phyloP scores from a whole-genome alignment of 1,284 basidiomycete species.

The Singerocomus inundabilis region DNA sequence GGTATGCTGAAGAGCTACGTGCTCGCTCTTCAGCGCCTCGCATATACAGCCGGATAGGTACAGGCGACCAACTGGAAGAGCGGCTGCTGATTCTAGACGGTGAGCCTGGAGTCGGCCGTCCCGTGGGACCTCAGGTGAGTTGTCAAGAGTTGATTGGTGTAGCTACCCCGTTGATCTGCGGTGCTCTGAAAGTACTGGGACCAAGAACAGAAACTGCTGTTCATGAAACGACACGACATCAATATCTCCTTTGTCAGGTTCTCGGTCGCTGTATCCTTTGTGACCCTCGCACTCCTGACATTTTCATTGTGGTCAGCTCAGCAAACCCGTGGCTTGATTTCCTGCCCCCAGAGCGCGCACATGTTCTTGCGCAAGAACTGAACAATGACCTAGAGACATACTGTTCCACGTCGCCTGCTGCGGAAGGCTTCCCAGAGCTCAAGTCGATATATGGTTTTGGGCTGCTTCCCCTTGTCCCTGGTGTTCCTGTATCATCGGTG shows the following conservation, averaged over 20 bases:
- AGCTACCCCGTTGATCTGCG: slow-evolving; percentile 32
- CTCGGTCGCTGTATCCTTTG: slow-evolving; percentile 1
- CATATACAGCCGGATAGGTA: slow-evolving; percentile 54
- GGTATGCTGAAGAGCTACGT: slow-evolving; percentile 66
- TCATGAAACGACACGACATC: slow-evolving; percentile 64
- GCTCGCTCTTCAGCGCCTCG: slow-evolving; percentile 61
- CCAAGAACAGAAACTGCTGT: slow-evolving; percentile 62
- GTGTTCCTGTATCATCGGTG: slow-evolving; percentile 51
- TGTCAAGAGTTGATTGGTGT: background rate
- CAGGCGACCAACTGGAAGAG: slow-evolving; percentile 53
- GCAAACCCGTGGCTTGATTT: slow-evolving; percentile 92
- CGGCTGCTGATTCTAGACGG: slow-evolving; percentile 72
- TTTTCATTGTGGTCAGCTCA: slow-evolving; percentile 42
- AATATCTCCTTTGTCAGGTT: slow-evolving; percentile 59
- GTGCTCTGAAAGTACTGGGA: slow-evolving; percentile 69
- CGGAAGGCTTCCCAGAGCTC: slow-evolving; percentile 34
- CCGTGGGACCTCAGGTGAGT: slow-evolving; percentile 57
- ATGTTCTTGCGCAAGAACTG: slow-evolving; percentile 60
- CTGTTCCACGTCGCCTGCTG: slow-evolving; percentile 60
- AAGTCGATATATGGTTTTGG: slow-evolving; percentile 80
- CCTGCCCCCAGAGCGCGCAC: slow-evolving; percentile 65
- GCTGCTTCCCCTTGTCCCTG: slow-evolving; percentile 77
- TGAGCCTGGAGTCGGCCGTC: slow-evolving; percentile 73
- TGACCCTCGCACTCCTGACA: slow-evolving; percentile 12
- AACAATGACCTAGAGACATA: slow-evolving; percentile 78